Evolutionary conservation across 371 early-diverging fungal genomes (phyloP).

Genomic region (Mortierella sp.): DNA sequence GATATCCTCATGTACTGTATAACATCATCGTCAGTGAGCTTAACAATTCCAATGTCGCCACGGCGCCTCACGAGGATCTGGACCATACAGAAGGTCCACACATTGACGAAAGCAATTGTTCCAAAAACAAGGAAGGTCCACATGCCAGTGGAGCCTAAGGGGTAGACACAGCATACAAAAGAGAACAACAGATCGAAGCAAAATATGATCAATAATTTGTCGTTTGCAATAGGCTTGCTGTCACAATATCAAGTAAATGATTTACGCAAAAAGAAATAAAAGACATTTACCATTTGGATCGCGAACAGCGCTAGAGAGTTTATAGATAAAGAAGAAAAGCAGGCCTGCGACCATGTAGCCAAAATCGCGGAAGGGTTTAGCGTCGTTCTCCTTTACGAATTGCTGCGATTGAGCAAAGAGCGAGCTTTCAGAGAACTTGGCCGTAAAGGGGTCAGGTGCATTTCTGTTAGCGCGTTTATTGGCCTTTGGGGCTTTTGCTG

Average conservation of each 20-base stretch:
- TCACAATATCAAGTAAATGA: not conserved
- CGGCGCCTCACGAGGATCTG: conserved; percentile 15
- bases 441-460: conserved; percentile 5
- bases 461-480: conserved; percentile 25
- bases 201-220: too few species aligned
- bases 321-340: conserved; percentile 35
- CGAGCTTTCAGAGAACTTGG: conserved; percentile 34
- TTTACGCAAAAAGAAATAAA: not conserved
- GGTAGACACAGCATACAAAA: not conserved
- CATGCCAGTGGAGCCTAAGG: conserved; percentile 12
- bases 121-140: conserved; percentile 24
- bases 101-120: conserved; percentile 15
- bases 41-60: conserved; percentile 18
- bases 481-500: conserved; percentile 41
- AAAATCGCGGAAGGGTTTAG: conserved; percentile 55
- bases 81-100: conserved; percentile 35
- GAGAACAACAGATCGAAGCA: too few species aligned
- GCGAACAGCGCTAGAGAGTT: conserved; percentile 26
- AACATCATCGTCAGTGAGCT: conserved; percentile 13
- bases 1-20: conserved; percentile 20
- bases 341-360: conserved; percentile 30
- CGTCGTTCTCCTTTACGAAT: conserved; percentile 50
- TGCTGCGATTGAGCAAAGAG: conserved; percentile 46
- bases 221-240: too few species aligned
- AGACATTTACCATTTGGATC: conserved; percentile 11